Percentiles rank a stretch among this genome's conserved stretches.
phyloP scores from a whole-genome alignment of 1,284 basidiomycete genomes.

The Pseudozyma pruni region DNA sequence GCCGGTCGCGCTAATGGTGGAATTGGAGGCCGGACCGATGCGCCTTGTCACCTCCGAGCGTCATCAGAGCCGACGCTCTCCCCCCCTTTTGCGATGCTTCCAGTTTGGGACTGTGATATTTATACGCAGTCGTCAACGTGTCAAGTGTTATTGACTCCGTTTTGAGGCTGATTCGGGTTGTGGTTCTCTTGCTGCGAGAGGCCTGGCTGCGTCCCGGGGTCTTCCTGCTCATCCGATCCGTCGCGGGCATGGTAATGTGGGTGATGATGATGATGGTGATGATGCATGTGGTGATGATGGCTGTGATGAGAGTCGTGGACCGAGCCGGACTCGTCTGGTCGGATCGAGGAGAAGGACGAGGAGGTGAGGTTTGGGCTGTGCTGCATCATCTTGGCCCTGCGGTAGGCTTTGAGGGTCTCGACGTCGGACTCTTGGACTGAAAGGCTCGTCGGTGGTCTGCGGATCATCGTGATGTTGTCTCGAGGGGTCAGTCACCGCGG shows the following conservation, averaged over 20 bases:
- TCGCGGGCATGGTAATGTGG: constrained; percentile 9
- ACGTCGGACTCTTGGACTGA: constrained; percentile 48
- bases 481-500: no score
- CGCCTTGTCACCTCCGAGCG: no score
- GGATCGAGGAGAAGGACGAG: constrained; percentile 36
- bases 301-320: constrained; percentile 31
- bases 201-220: constrained; percentile 36
- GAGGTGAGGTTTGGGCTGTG: constrained; percentile 41
- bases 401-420: constrained; percentile 48
- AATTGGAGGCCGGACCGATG: no score
- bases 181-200: constrained; percentile 51
- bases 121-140: no score
- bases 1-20: neutral
- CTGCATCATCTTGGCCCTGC: constrained; percentile 42
- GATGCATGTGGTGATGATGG: constrained; percentile 15
- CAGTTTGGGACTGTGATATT: no score
- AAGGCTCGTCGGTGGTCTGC: constrained; percentile 33
- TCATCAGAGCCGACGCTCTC: no score
- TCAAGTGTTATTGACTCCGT: constrained; percentile 23
- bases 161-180: constrained; percentile 36
- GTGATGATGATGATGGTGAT: constrained; percentile 18
- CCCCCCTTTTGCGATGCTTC: no score
- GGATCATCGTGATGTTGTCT: constrained; percentile 20
- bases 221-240: constrained; percentile 22
- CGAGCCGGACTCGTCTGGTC: constrained; percentile 38